Conservation (phyloP, 2,329 filamentous ascomycete species). For the Alternaria sp. region DNA sequence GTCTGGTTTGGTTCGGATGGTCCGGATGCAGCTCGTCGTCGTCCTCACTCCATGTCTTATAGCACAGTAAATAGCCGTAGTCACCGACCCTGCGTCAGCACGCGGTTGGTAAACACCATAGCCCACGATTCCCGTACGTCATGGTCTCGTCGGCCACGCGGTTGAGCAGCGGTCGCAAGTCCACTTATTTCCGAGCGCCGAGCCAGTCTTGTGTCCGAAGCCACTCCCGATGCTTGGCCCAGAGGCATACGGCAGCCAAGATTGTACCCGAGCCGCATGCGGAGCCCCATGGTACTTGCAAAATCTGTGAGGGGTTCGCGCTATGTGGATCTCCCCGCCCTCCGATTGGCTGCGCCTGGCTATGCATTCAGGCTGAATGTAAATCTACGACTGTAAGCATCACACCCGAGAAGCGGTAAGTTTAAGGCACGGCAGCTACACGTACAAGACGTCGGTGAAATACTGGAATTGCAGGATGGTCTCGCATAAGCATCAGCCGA, state of each 20-base stretch:
- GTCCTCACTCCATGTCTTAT: slow-evolving; percentile 13
- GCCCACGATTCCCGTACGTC: slow-evolving; percentile 18
- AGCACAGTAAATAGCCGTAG: slow-evolving; percentile 26
- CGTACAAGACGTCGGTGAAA: background rate
- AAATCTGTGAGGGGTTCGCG: slow-evolving; percentile 22
- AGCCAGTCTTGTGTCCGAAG: slow-evolving; percentile 11
- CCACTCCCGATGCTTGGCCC: slow-evolving; percentile 15
- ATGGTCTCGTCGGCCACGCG: slow-evolving; percentile 10
- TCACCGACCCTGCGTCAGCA: background rate
- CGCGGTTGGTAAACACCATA: slow-evolving; percentile 5
- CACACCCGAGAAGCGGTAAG: background rate
- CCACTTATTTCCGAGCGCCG: slow-evolving; percentile 8
- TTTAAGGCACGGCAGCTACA: background rate
- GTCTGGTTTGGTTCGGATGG: background rate
- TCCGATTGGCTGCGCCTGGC: slow-evolving; percentile 22
- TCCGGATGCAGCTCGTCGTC: background rate
- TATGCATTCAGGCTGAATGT: slow-evolving; percentile 30
- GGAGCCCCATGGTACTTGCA: slow-evolving; percentile 20
- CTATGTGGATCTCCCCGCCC: background rate
- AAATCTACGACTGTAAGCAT: background rate
- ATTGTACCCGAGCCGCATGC: slow-evolving; percentile 15
- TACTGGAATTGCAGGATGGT: background rate
- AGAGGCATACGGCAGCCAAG: slow-evolving; percentile 7
- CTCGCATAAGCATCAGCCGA: background rate
- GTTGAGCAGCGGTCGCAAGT: slow-evolving; percentile 3